These are phyloP conservation scores for Vinca minor DNA, from an alignment of 257 asterid species.

Conservation along the genomic window DNA sequence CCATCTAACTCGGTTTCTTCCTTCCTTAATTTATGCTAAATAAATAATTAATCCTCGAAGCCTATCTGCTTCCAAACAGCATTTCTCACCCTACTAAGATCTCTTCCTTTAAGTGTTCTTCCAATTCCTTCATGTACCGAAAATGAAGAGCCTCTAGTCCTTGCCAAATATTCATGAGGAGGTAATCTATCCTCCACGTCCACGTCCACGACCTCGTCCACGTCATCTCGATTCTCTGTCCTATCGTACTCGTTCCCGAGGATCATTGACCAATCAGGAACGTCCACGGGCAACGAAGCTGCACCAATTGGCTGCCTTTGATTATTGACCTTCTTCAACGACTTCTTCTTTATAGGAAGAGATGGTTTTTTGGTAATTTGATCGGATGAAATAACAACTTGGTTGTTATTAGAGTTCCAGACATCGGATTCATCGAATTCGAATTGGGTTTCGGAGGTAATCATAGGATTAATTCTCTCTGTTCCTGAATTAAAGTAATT, in stretches of 20 bases:
- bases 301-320: slow-evolving; percentile 11
- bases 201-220: slow-evolving; percentile 8
- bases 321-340: slow-evolving; percentile 21
- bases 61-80: slow-evolving; percentile 88
- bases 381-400: slow-evolving; percentile 7
- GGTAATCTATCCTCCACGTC: slow-evolving; percentile 38
- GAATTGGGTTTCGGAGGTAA: slow-evolving; percentile 20
- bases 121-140: slow-evolving; percentile 85
- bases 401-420: slow-evolving; percentile 30
- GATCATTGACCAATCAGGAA: slow-evolving; percentile 80
- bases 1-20: slow-evolving; percentile 4
- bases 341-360: slow-evolving; percentile 28
- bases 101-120: slow-evolving; percentile 88
- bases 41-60: slow-evolving; percentile 42
- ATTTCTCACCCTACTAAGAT: slow-evolving; percentile 74
- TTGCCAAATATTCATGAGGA: slow-evolving; percentile 84
- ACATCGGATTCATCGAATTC: slow-evolving; percentile 64
- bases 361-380: no score
- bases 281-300: slow-evolving; percentile 56
- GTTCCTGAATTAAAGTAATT: slow-evolving; percentile 35
- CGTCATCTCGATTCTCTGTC: no score
- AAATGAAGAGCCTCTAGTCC: slow-evolving; percentile 59
- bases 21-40: neutral
- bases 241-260: slow-evolving; percentile 48
- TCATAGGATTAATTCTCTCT: slow-evolving; percentile 22